These are phyloP conservation scores for Echeveria elegans DNA, from an alignment of 164 flowering plant species.

Conservation along the genomic window DNA sequence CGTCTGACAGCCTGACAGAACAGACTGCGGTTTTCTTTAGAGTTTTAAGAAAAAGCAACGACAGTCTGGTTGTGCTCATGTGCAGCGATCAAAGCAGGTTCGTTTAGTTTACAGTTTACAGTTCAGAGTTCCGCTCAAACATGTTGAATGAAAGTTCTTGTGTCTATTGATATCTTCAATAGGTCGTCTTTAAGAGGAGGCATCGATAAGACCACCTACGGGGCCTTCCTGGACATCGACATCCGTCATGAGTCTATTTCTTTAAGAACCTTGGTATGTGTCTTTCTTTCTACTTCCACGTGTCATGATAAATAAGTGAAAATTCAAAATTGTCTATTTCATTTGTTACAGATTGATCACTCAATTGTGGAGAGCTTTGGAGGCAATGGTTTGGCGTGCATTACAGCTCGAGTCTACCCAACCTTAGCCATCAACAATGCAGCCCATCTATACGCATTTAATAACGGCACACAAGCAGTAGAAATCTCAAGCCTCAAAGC, in stretches of 20 bases:
- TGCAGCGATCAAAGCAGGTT: constrained; percentile 15
- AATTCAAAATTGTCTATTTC: neutral
- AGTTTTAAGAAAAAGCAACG: constrained; percentile 33
- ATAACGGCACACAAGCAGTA: constrained; percentile 25
- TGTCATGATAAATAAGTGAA: too few species aligned
- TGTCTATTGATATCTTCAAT: neutral
- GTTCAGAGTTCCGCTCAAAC: neutral
- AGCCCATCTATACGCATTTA: constrained; percentile 31
- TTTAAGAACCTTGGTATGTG: constrained; percentile 30
- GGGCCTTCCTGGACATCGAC: constrained; percentile 19
- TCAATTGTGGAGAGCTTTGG: constrained; percentile 48
- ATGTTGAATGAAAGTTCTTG: too few species aligned
- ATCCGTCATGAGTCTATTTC: constrained; percentile 21
- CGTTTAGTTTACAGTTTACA: neutral
- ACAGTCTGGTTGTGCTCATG: constrained; percentile 37
- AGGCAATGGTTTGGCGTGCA: constrained; percentile 31
- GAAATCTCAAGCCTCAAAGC: constrained; percentile 21
- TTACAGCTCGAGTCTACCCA: constrained; percentile 44
- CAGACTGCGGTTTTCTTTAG: constrained; percentile 49
- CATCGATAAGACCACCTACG: constrained; percentile 21
- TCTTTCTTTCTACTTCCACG: too few species aligned
- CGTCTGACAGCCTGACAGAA: constrained; percentile 40
- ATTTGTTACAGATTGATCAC: constrained; percentile 34
- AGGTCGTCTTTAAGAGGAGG: constrained; percentile 30
- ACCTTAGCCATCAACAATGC: constrained; percentile 18